Base-by-base conservation (phyloP, 805 yeast genomes). In the Cyberlindnera misumaiensis region DNA sequence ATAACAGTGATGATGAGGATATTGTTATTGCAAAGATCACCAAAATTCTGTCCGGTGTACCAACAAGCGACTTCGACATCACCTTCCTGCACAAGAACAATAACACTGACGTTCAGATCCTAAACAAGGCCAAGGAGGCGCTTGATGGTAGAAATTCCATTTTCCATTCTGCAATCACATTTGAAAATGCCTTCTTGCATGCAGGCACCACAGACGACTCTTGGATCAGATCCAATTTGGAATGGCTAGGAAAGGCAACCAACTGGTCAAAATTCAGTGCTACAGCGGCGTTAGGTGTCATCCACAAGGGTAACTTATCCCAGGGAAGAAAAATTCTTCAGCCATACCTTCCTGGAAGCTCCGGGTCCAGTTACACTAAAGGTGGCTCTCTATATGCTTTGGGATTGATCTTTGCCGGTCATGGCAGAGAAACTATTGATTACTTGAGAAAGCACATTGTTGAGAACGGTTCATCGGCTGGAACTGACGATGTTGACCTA, bases 191-290 rank as follows among this genome's bases (percentile, higher is more conserved):
- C 0, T 87, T 88, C 57, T 74, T 90, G 76, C 96, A 89, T 60
- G 85, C 93, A 28, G 98, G 97, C 41, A 93, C 98, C 11, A 86
- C 97, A 8, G 94, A 85, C 55, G 97, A 93, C 59, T 77, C 88
- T 0, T 93, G 93, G 55, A 83, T 90, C 64, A 75, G 96, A 59
- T 75, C 82, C 32, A 93, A 93, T 57, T 69, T 88, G 54, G 96
- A 90, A 53, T 93, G 97, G 97, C 70, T 93, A 49, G 94, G 95
- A 32, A 86, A 88, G 63, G 97, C 98, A n/a, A 81, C 90, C 34
- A 88, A 90, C 62, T 93, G 98, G 98, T 88, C 97, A 5, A 93
- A 90, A 58, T 93, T 93, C 60, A 80, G 96, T 0, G 97, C 97
- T 2, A 90, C 97, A 11, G 97, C 97, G 8, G 97, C 97, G 11